Base-by-base conservation (phyloP, 2,329 filamentous ascomycete genomes). In the Aspergillus pseudoviridinutans region DNA sequence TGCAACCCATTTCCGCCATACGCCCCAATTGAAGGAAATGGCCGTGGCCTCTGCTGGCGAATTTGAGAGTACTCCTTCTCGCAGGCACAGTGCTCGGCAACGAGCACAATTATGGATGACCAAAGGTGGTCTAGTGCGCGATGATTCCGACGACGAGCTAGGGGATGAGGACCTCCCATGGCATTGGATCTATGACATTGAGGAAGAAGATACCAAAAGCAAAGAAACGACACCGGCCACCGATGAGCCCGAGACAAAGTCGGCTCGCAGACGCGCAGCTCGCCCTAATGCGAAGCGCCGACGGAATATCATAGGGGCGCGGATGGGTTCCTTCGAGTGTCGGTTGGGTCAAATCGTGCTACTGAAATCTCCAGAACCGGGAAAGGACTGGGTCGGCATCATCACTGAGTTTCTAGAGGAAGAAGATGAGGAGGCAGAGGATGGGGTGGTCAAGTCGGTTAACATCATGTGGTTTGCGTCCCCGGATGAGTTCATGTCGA, bases 401-500 rank as follows among this genome's bases (percentile, higher is more conserved):
- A 88, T 97, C 53, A 89, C 88, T 67, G 87, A 90, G 47, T 96
- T 99, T 64, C 71, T 87, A 42, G 87, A 93, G 49, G 84, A 87
- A 32, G 87, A 89, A 49, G 83, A 90, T 22, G 87, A 89, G 12
- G 87, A 86, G 3, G 84, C 89, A 47, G 72, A 79, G 32, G 68
- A 64, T 20, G 65, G 69, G 49, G 49, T 68, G 28, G 54, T 76
- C 62, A 97, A 91, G 79, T 86, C 87, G 27, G 93, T 90, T 55
- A 89, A 88, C 61, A 94, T 99, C 69, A 88, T 97, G 82, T 99
- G 94, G 94, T 97, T 99, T 71, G 76, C 76, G 24, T 92, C 90
- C 0, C 91, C 90, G 0, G 90, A 96, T 67, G 90, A 89, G 68
- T 93, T 97, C 75, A 91, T 97, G 59, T 85, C 88, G 28, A 94